Percentiles rank a stretch among this genome's conserved stretches.
Conservation (phyloP, 1,139 yeast genomes). For the Candida sp. region DNA sequence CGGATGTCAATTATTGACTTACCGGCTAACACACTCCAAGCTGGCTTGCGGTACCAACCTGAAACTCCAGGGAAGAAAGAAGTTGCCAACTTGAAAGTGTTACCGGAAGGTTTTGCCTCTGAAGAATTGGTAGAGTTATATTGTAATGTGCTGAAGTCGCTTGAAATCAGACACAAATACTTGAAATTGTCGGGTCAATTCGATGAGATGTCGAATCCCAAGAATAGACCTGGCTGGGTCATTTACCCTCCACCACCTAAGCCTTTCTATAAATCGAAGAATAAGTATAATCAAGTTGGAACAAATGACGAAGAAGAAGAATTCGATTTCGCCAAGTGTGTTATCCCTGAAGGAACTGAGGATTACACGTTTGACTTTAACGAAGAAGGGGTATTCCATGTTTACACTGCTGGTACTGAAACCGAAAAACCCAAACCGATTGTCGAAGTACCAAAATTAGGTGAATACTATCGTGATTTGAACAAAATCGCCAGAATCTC, state of each 20-base stretch:
- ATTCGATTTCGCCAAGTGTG: constrained; percentile 59
- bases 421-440: constrained; percentile 27
- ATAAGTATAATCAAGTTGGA: constrained; percentile 53
- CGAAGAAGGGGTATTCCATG: constrained; percentile 67
- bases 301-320: constrained; percentile 32
- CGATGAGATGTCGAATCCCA: constrained; percentile 74
- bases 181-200: constrained; percentile 65
- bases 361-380: constrained; percentile 50
- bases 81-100: constrained; percentile 41
- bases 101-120: constrained; percentile 66
- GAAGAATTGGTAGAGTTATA: constrained; percentile 70
- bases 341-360: constrained; percentile 60
- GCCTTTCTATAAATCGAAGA: constrained; percentile 80
- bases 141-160: constrained; percentile 65
- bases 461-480: constrained; percentile 81
- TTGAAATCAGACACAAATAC: constrained; percentile 75
- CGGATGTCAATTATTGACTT: constrained; percentile 49
- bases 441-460: constrained; percentile 69
- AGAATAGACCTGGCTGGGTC: constrained; percentile 66
- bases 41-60: background rate
- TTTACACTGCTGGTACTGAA: constrained; percentile 32
- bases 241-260: constrained; percentile 94
- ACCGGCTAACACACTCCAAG: constrained; percentile 17
- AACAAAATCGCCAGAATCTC: constrained; percentile 69
- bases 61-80: constrained; percentile 10